Base-by-base conservation (phyloP, 1,139 yeast species). In the Saccharomyces hybrid region DNA sequence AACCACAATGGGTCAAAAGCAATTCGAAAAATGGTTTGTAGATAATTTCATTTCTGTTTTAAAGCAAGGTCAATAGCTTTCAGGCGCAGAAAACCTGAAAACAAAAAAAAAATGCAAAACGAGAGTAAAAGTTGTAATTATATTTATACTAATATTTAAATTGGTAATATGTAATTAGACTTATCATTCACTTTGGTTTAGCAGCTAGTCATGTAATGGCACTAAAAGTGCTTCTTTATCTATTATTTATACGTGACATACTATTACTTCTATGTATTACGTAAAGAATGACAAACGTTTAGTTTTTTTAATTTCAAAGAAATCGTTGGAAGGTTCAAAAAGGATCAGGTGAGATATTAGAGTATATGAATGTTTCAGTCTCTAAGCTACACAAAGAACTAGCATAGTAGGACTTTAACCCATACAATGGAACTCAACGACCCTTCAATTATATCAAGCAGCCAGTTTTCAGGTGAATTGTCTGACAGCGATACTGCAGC, bases 1-100 rank as follows among this genome's bases (percentile, higher is more conserved):
- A 66, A 78, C 82, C 8, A 75, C 77, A 34, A 64, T 73, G 57
- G 83, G 83, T 57, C 75, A 75, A 53, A 81, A 84, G 64, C 78
- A 77, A 49, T 85, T 85, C 70, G 83, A 81, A 64, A 84, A 84
- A 69, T 84, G 81, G 65, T 83, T 81, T 46, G 72, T 74, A n/a
- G n/a, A 32, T 44, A 28, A 46, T 26, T 41, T 29, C 13, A 27
- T 38, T 20, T 38, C 44, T 11, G 25, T 38, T 38, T 20, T 38
- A 26, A 38, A 20, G 26, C 44, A 38, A 26, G 44, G 20, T 38
- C 44, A 38, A 20, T 38, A 50, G 20, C 52, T 42, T 20, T 26
- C 25, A 38, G 13, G n/a, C 26, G 11, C 38, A 28, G 26, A 32
- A 16, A 29, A 29, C 13, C n/a, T 27, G 26, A 49, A 41, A 38